Base-by-base conservation (phyloP, 139 green algal species). In the Chloropicon primus region DNA sequence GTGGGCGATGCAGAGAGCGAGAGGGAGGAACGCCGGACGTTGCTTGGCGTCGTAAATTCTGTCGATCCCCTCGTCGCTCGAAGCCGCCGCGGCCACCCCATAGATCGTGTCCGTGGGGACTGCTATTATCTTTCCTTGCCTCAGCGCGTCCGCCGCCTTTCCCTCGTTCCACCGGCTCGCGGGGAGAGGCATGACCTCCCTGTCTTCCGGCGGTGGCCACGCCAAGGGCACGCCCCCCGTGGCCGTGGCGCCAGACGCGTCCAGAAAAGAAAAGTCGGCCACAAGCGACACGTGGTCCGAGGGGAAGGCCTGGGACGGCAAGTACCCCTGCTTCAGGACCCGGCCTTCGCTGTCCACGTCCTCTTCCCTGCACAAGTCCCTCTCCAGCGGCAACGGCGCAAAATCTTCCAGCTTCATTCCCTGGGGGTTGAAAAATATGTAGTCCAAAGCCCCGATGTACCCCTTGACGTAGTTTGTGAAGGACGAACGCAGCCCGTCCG, bases 1-100 rank as follows among this genome's bases (percentile, higher is more conserved):
- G 25, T 91, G 82, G 21, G 79, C 90, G 25, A 95, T 76, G 25
- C 84, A 90, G 24, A 94, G 81, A 0, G 88, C 88, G 53, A 93
- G 77, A 0, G 89, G 86, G 10, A 84, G 76, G 25, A 76, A 10
- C 1, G 53, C 23, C 0, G 21, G 26, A 1, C 88, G 81, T 27
- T 80, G 26, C 79, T 93, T 94, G 76, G 86, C 87, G 25, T 27
- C 73, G 71, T 90, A 92, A 1, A 94, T 80, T 22, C 54, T 53
- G 2, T 81, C 25, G 17, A 94, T 85, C 10, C 41, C 41, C 41
- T 62, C 41, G 41, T 62, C 41, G 10, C 10, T n/a, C 10, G 41
- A 62, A 62, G 41, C 41, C 10, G 41, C 5, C 10, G 75, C 82
- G 53, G 80, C 82, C 41, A 86, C 28, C n/a, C 82, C 82, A 25